Conservation (phyloP, 495 filamentous ascomycete species). For the Penicilliopsis zonata region DNA sequence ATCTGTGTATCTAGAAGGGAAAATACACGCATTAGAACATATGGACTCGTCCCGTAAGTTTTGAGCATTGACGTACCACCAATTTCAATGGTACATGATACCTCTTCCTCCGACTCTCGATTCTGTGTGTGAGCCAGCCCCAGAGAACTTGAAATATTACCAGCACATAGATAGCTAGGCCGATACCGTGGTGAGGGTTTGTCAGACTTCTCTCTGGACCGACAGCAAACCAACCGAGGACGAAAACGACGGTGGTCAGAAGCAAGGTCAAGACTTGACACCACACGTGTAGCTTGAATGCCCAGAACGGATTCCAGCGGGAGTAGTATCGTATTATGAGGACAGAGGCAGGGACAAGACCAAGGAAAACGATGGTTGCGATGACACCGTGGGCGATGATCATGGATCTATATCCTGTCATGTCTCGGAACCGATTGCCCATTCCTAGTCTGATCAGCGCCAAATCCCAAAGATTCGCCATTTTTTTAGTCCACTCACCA, state of each 20-base stretch:
- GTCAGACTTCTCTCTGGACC: slow-evolving; percentile 65
- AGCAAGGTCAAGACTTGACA: slow-evolving; percentile 69
- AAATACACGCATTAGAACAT: slow-evolving; percentile 7
- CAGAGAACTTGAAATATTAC: slow-evolving; percentile 70
- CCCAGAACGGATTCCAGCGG: slow-evolving; percentile 45
- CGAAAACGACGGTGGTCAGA: slow-evolving; percentile 59
- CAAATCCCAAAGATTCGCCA: slow-evolving; percentile 1
- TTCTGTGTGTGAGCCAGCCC: slow-evolving; percentile 56
- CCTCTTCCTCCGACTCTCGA: slow-evolving; percentile 46
- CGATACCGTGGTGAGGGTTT: slow-evolving; percentile 94
- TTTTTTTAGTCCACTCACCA: slow-evolving; percentile 41
- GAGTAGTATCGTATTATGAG: slow-evolving; percentile 66
- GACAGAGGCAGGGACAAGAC: slow-evolving; percentile 68
- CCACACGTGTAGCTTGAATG: slow-evolving; percentile 73
- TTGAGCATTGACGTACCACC: slow-evolving; percentile 39
- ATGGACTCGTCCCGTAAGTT: slow-evolving; percentile 4
- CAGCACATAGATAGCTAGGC: slow-evolving; percentile 76
- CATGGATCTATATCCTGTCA: slow-evolving; percentile 64
- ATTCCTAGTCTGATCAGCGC: slow-evolving; percentile 47
- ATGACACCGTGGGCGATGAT: slow-evolving; percentile 78
- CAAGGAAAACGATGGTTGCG: slow-evolving; percentile 77
- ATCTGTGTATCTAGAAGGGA: slow-evolving; percentile 55
- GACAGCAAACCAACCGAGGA: slow-evolving; percentile 70
- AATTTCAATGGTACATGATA: slow-evolving; percentile 52
- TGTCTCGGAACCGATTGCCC: slow-evolving; percentile 73